These are phyloP conservation scores for Perkinsela sp. DNA, from an alignment of 208 protist genomes.

Conservation along the genomic window DNA sequence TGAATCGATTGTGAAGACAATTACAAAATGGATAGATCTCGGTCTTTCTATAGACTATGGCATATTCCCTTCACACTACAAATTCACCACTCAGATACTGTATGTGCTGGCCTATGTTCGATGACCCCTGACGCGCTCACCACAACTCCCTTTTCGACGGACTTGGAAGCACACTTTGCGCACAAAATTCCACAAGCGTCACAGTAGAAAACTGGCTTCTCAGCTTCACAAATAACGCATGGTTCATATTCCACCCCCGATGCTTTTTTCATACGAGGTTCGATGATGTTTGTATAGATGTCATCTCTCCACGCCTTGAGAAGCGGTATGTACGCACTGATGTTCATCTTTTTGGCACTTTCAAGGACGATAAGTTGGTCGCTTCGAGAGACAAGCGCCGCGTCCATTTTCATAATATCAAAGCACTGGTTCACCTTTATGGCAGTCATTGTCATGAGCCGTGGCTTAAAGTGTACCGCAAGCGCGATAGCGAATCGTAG, in stretches of 20 bases:
- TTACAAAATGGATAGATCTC: too few species aligned
- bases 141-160: too few species aligned
- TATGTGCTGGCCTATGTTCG: too few species aligned
- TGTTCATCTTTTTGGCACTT: constrained; percentile 21
- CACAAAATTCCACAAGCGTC: constrained; percentile 38
- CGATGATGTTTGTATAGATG: constrained; percentile 30
- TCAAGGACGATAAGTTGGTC: constrained; percentile 26
- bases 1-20: too few species aligned
- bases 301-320: constrained; percentile 24
- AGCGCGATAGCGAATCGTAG: constrained; percentile 46
- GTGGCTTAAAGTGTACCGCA: constrained; percentile 36
- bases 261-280: constrained; percentile 27
- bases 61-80: too few species aligned
- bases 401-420: constrained; percentile 55
- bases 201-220: constrained; percentile 27
- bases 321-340: constrained; percentile 15
- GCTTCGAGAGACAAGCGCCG: constrained; percentile 11
- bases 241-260: constrained; percentile 49
- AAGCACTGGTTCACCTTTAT: constrained; percentile 27
- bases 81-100: too few species aligned
- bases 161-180: too few species aligned
- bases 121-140: too few species aligned
- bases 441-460: constrained; percentile 19
- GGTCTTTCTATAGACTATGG: too few species aligned
- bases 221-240: constrained; percentile 28